Base-by-base conservation (phyloP, 768 basidiomycete species). In the Trametes maxima region DNA sequence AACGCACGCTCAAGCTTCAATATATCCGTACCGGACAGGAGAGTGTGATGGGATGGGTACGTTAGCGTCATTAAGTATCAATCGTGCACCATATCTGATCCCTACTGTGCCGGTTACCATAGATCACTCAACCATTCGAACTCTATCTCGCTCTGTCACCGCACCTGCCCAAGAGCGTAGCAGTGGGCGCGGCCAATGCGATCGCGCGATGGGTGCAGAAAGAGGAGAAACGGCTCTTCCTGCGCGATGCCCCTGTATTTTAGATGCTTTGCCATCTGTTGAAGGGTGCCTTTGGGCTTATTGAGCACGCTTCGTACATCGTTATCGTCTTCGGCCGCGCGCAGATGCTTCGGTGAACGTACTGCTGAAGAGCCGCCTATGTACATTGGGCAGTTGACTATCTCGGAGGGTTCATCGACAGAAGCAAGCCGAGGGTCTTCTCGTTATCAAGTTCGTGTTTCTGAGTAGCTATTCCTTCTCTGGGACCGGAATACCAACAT, bases 71-170 rank as follows among this genome's bases (percentile, higher is more conserved):
- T 24, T 42, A 25, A 8, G 28, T 33, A 8, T 8, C 28, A 33
- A 33, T 33, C 28, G 28, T 7, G 2, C 43, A 56, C 47, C 54
- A 25, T 25, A 28, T 48, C 35, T 35, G 13, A 12, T 37, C 55
- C 14, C 1, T 21, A 28, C 44, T 44, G 42, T 25, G 17, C 4
- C 17, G 10, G 40, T 48, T 13, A 11, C 42, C 43, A 24, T 69
- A 98, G 95, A 89, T 95, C 60, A 97, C 95, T 0, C 90, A 94
- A 68, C 88, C 89, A 0, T 98, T 97, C 69, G 97, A 98, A 73
- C 76, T 98, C 16, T 98, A 97, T 70, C 75, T 96, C 51, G 80
- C 90, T 0, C 72, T 95, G 14, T 92, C 94, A 0, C 91, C 93
- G 11, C 80, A 83, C 49, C 70, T 98, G 54, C 92, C 96, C 6